Base-by-base conservation (phyloP, 2,329 filamentous ascomycete species). In the Pleoardoris graminearum region DNA sequence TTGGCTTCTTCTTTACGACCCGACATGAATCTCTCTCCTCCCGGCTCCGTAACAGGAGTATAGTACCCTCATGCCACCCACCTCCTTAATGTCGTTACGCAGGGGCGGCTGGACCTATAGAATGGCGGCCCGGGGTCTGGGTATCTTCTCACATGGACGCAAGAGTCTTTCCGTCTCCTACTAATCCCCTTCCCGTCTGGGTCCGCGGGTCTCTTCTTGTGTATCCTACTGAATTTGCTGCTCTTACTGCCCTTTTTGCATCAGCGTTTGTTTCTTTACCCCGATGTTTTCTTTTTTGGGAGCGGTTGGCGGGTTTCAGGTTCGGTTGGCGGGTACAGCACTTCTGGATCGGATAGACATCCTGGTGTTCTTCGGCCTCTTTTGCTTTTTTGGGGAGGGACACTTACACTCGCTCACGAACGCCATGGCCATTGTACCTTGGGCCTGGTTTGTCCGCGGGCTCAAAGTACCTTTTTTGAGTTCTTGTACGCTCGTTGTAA, bases 401-500 rank as follows among this genome's bases (percentile, higher is more conserved):
- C 17, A 19, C 45, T 27, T 35, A 52, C 52, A 54, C 55, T 48
- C 53, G 38, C 53, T 70, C 58, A 72, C 63, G 69, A 71, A 63
- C 47, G 65, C 59, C 63, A 68, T 65, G 66, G 65, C 59, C 60
- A 50, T 32, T 22, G 37, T 53, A 37, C 22, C 58, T 65, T 62
- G 63, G 66, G 61, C 60, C 65, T 60, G 57, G 57, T 36, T 48
- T 41, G 27, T 19, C 38, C 38, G 38, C 38, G 22, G 22, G 22
- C 66, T 65, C 65, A 10, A 36, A 67, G 66, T 59, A 65, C 55
- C 53, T 37, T 53, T 59, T 62, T 68, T 68, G 66, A 61, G 62
- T 71, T 70, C 59, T 58, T 71, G 17, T 36, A 72, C 70, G 56
- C 67, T 73, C 70, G 67, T 73, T 74, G 67, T 74, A 73, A 73